Evolutionary conservation across 805 yeast species (phyloP).

Genomic region (Spathaspora sp.): DNA sequence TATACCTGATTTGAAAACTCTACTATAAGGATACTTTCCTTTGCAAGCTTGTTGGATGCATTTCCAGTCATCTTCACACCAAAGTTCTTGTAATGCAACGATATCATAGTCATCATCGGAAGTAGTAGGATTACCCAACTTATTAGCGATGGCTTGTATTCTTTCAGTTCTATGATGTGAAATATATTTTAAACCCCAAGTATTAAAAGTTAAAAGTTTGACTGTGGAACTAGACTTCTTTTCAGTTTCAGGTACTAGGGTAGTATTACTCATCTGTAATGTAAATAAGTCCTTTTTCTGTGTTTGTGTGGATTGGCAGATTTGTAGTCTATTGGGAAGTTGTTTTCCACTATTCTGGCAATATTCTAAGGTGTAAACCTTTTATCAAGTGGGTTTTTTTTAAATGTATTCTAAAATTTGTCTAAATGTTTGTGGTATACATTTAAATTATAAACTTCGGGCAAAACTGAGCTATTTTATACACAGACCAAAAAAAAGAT

Average conservation of each 20-base stretch:
- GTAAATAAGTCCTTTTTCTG: not conserved
- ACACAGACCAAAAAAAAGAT: not conserved
- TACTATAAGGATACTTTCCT: conserved; percentile 53
- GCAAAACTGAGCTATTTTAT: not conserved
- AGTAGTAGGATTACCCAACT: conserved; percentile 38
- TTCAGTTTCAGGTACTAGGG: not conserved
- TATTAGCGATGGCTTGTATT: conserved; percentile 68
- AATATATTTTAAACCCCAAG: conserved; percentile 88
- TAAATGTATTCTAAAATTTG: too few relatives aligned
- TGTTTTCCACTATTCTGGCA: too few relatives aligned
- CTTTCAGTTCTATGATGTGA: conserved; percentile 68
- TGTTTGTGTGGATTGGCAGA: not conserved
- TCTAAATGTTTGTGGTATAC: not conserved
- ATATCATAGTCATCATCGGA: conserved; percentile 60
- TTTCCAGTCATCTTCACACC: conserved; percentile 86
- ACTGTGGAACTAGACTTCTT: conserved; percentile 21
- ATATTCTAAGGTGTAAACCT: too few relatives aligned
- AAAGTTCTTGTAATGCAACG: conserved; percentile 90
- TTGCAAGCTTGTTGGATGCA: conserved; percentile 48
- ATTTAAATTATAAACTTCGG: not conserved
- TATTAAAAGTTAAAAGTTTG: conserved; percentile 64
- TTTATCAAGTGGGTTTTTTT: too few relatives aligned
- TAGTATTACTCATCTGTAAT: conserved; percentile 10
- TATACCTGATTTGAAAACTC: conserved; percentile 80
- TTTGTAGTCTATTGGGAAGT: too few relatives aligned